Evolutionary conservation across 2,329 filamentous ascomycete species (phyloP), one percentile per base, ranked within the genome.

Genomic region (Nigrospora oryzae): DNA sequence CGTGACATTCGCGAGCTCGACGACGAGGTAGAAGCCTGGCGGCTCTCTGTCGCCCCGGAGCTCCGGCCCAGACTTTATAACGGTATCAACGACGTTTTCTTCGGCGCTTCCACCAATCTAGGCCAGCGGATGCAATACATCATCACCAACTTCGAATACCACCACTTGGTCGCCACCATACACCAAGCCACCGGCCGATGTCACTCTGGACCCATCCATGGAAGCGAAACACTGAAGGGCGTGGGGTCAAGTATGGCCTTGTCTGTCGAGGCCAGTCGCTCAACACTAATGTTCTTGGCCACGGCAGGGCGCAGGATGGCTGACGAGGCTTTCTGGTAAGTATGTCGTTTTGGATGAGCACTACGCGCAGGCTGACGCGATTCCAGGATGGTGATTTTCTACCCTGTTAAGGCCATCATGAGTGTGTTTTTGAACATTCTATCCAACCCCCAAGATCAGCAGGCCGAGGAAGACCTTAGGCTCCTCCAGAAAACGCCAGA

Each of bases 401-500:
- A 80, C 44, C 75, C 76, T 1, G 69, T 76, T 44, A 70, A 73
- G 0, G 75, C 76, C 1, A 60, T 77, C 13, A 61, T 79, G 43
- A 68, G 66, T 1, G 62, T 81, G 0, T 81, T 80, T 52, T 75
- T 71, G 60, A 75, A 73, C 47, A 67, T 79, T 30, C 58, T 81
- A 0, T 60, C 66, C 17, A 63, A 73, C 30, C 76, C 77, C 0
- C 58, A 67, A 0, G 59, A 71, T 23, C 58, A 65, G 0, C 59
- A 67, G 23, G 66, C 72, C 0, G 52, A 60, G 2, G 56, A 63
- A 3, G 76, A 80, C 45, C 52, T 78, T 5, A 63, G 66, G 5
- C 60, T 77, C 1, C 59, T 80, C 2, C 59, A 58, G 3, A 60
- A 61, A 13, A 64, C 69, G 0, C 65, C 67, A 0, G 55, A 64